A percentile compares a stretch with the other conserved stretches of the same genome.
Evolutionary conservation across 2,329 filamentous ascomycete genomes (phyloP).

Genomic region (Fusarium sp.): DNA sequence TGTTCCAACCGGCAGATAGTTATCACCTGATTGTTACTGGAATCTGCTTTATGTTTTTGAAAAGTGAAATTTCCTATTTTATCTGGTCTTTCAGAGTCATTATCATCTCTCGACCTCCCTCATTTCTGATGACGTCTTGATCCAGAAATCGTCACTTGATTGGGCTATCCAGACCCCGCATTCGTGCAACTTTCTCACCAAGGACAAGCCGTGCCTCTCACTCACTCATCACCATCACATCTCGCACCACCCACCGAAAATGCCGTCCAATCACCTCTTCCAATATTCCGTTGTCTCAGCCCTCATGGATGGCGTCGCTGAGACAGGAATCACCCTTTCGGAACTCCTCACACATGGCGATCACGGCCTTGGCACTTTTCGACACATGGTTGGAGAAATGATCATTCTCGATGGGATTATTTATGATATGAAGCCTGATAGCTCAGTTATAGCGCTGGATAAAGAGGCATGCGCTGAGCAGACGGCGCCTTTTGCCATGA

Average conservation of each 20-base stretch:
- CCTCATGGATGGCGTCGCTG: conserved; percentile 33
- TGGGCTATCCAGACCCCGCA: not conserved
- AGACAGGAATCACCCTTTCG: conserved; percentile 20
- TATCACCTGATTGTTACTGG: accelerated
- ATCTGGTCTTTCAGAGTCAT: not conserved
- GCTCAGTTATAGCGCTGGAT: conserved; percentile 5
- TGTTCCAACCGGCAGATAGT: not conserved
- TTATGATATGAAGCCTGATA: conserved; percentile 31
- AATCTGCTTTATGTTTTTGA: not conserved
- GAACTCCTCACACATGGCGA: conserved; percentile 21
- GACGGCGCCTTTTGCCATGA: conserved; percentile 27
- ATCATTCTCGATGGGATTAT: conserved; percentile 27
- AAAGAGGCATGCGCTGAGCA: not conserved
- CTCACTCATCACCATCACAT: not conserved
- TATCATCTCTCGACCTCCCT: not conserved
- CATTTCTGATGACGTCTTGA: conserved; percentile 5
- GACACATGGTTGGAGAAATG: conserved; percentile 35
- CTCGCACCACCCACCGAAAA: not conserved
- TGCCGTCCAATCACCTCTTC: conserved; percentile 26
- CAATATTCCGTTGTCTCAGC: conserved; percentile 35
- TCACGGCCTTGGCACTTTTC: conserved; percentile 35
- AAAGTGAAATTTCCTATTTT: not conserved
- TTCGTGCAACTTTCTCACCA: not conserved
- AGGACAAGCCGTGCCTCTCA: not conserved
- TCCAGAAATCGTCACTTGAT: not conserved